Evolutionary conservation across 371 early-diverging fungal genomes (phyloP), one percentile per base, ranked within the genome.

Genomic region (Apophysomyces variabilis): DNA sequence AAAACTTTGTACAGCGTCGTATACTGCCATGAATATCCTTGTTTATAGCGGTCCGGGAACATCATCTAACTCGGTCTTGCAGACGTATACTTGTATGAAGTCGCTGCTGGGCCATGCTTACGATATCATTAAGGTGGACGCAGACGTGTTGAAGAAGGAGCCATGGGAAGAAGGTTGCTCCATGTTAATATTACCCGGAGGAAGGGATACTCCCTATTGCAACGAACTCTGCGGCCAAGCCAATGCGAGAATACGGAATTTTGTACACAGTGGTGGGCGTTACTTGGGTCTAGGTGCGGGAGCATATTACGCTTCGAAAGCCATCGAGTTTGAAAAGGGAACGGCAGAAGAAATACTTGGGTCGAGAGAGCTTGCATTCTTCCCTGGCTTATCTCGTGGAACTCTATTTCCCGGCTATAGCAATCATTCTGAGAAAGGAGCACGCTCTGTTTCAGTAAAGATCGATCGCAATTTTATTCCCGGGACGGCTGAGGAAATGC

Each of bases 251-350:
- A 93, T 98, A 62, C 65, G 70, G 13, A 62, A 75, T 12, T 99
- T 88, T 80, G 94, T 98, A 4, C 43, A 72, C 1, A 62, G 70
- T 14, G 97, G 97, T 8, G 99, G 99, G 4, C 80, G 85, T 12
- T 97, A 94, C 71, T 75, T 95, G 39, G 99, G 99, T 0, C 82
- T 99, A 13, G 97, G 98, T 70, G 97, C 96, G 0, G 99, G 98
- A 12, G 97, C 90, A 0, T 96, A 96, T 71, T 96, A 93, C 77
- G 96, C 85, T 1, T 81, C 87, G 16, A 70, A 66, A 1, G 64
- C 73, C 12, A 87, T 93, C 38, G 90, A 89, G 65, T 97, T 97
- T 79, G 95, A 97, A 76, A 79, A 80, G 3, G 88, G 89, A 11
- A 58, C 63, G 16, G 67, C 82, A 14, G 70, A 92, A 70, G 84